Evolutionary conservation across 345 rosid species (phyloP), one percentile per base, ranked within the genome.

Genomic region (Erysimum cheiranthoides): DNA sequence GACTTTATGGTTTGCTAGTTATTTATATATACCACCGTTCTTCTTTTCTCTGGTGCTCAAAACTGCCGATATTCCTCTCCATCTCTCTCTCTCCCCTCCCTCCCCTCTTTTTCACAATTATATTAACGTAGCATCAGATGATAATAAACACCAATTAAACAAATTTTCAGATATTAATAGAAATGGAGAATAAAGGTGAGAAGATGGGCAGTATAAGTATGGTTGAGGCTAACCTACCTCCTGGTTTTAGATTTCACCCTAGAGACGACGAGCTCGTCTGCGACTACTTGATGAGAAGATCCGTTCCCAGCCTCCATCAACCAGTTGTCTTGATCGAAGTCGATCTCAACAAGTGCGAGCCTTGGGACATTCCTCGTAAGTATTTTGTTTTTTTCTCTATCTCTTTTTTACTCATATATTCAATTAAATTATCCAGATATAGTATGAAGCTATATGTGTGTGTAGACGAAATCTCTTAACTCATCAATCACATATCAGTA

Each of bases 301-400:
- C 83, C 69, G 74, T 85, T 66, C 82, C 86, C 34, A 67, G 65
- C 76, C 56, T 58, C 45, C 86, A 84, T 81, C 73, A 75, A 34
- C 91, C 97, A 12, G 18, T 77, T 73, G 90, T 92, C 38, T 74
- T 94, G 69, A 90, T 84, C 53, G 96, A 94, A 42, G 98, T 80
- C 60, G 92, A 94, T 82, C 85, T 94, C 77, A 94, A 92, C 81
- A 90, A 92, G 93, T 85, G 83, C 66, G 98, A 94, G 32, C 98
- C 98, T 6, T 94, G 98, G 98, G 96, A 94, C 66, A 76, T 94
- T 75, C 97, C 93, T 1, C 81, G 96, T 94, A 80, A 81, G 87
- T 79, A 12, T 59, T 46, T 10, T 59, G 18, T 32, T 10, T 12
- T 43, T 10, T 12, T 43, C 28, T 12, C 27, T 63, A 8, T 27